These are phyloP conservation scores for Aureobasidium subglaciale DNA, from an alignment of 2,329 filamentous ascomycete species.

Conservation along the genomic window DNA sequence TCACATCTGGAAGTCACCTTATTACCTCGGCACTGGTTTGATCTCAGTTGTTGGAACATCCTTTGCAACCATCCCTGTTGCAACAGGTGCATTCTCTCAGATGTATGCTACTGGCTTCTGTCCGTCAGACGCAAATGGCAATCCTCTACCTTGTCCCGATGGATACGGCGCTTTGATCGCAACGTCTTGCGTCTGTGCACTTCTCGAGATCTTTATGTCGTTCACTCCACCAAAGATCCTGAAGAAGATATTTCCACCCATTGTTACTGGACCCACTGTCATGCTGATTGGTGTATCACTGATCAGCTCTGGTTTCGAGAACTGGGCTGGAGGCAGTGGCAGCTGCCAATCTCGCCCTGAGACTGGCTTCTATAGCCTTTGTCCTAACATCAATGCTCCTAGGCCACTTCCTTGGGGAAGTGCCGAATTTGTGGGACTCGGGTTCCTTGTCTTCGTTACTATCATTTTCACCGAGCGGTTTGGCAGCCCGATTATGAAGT, in stretches of 20 bases:
- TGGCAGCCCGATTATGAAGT: constrained; percentile 79
- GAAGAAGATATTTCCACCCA: constrained; percentile 68
- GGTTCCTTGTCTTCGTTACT: constrained; percentile 71
- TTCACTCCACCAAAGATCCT: constrained; percentile 64
- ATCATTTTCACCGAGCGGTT: constrained; percentile 78
- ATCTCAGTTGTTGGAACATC: constrained; percentile 75
- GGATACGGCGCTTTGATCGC: constrained; percentile 71
- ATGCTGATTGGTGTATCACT: constrained; percentile 67
- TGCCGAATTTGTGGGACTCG: constrained; percentile 69
- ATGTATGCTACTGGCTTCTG: constrained; percentile 73
- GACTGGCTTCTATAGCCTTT: constrained; percentile 53
- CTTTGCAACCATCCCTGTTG: constrained; percentile 69
- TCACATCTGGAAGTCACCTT: constrained; percentile 63
- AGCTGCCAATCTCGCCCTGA: constrained; percentile 40
- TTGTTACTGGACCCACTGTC: constrained; percentile 63
- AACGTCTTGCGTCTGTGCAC: constrained; percentile 45
- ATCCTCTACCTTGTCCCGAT: constrained; percentile 63
- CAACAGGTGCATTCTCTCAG: constrained; percentile 62
- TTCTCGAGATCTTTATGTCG: constrained; percentile 64
- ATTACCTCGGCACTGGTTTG: constrained; percentile 70
- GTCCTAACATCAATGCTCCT: constrained; percentile 61
- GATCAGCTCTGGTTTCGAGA: constrained; percentile 63
- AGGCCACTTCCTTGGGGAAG: constrained; percentile 70
- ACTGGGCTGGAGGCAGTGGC: constrained; percentile 72
- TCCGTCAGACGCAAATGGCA: constrained; percentile 53